Evolutionary conservation across 495 filamentous ascomycete genomes (phyloP).

Genomic region (Talaromyces borbonicus): DNA sequence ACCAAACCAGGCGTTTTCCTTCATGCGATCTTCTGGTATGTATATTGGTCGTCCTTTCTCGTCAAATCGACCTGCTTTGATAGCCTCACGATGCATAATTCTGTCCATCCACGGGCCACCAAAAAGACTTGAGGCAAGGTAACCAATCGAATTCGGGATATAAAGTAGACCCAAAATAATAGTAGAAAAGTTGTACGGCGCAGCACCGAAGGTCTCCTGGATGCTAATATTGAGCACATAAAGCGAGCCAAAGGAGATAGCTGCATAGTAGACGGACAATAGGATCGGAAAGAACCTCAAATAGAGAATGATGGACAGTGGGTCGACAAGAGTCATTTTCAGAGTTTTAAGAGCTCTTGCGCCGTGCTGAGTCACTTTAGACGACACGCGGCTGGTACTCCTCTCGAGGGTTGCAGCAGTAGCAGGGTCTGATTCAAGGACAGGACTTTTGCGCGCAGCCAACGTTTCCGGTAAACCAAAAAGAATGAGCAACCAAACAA

Average conservation of each 20-base stretch:
- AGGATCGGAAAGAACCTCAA: constrained; percentile 73
- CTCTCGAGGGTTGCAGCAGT: constrained; percentile 17
- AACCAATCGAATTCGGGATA: constrained; percentile 71
- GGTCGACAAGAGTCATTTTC: constrained; percentile 68
- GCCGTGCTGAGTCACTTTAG: constrained; percentile 49
- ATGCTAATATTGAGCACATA: constrained; percentile 86
- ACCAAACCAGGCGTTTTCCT: constrained; percentile 80
- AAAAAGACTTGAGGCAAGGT: constrained; percentile 58
- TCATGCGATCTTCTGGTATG: constrained; percentile 80
- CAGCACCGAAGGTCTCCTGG: constrained; percentile 58
- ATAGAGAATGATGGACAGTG: constrained; percentile 66
- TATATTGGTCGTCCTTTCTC: constrained; percentile 58
- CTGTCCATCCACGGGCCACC: constrained; percentile 82
- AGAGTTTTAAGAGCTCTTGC: constrained; percentile 40
- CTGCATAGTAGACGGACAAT: constrained; percentile 72
- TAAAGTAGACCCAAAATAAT: constrained; percentile 74
- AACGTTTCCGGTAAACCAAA: constrained; percentile 67
- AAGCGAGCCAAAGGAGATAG: constrained; percentile 70
- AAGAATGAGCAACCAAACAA: constrained; percentile 50
- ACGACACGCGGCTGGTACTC: constrained; percentile 47
- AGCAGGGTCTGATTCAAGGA: constrained; percentile 7
- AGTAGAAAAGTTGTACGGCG: constrained; percentile 66
- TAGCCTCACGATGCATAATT: constrained; percentile 81
- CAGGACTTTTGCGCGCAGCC: constrained; percentile 14
- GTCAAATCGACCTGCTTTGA: constrained; percentile 60